Base-by-base conservation (phyloP, 2,329 filamentous ascomycete genomes). In the Talaromyces sp. region DNA sequence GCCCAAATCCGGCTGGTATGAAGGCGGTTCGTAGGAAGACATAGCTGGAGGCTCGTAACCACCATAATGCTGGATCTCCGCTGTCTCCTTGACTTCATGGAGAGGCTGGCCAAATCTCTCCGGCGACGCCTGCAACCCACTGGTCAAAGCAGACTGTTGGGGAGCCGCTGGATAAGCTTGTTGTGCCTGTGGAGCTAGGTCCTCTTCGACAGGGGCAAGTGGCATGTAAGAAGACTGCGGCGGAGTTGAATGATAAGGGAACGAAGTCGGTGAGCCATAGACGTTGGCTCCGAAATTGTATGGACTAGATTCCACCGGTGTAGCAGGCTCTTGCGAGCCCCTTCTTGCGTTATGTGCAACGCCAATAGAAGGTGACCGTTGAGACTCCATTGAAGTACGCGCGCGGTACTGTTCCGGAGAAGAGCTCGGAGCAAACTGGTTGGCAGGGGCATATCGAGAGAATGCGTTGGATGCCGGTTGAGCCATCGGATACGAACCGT, bases 401-500 rank as follows among this genome's bases (percentile, higher is more conserved):
- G 80, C 78, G 63, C 80, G 79, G 56, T 78, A 77, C 67, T 84
- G 81, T 65, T 86, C 84, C 11, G 83, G 80, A 6, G 84, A 86
- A 0, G 79, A 80, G 64, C 79, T 81, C 4, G 83, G 79, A 2
- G 81, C 79, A 69, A 83, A 81, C 53, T 80, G 76, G 58, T 71
- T 76, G 43, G 72, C 75, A 10, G 81, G 79, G 53, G 80, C 76
- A 71, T 83, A 82, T 54, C 78, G 76, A 60, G 80, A 81, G 66
- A 69, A 65, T 34, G 75, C 71, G 59, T 76, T 75, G 62, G 74
- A 71, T 58, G 74, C 75, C 6, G 69, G 76, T 66, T 70, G 73
- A 65, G 72, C 70, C 66, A 74, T 75, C 47, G 79, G 78, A 71
- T 85, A 87, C 5, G 83, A 79, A 11, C 88, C 89, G 74, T 95